Percentiles rank a stretch among this genome's conserved stretches.
Evolutionary conservation across 2,329 filamentous ascomycete genomes (phyloP).

Genomic region (Rhynchosporium secalis): DNA sequence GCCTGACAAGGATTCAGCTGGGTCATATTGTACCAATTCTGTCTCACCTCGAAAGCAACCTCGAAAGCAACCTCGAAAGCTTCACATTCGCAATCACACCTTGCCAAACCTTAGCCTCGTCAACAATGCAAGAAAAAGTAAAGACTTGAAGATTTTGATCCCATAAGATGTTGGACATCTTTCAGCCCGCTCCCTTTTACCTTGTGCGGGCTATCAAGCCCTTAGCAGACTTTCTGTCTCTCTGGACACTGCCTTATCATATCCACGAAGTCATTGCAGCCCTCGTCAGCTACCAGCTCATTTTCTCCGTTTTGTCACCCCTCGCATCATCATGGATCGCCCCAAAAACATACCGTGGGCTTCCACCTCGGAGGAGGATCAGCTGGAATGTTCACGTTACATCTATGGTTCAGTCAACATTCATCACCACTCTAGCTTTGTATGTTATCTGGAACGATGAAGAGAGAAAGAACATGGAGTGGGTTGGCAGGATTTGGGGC

Average conservation of each 20-base stretch:
- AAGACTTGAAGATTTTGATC: not conserved
- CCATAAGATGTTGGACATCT: not conserved
- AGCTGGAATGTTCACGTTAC: conserved; percentile 11
- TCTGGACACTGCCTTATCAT: not conserved
- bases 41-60: too few relatives aligned
- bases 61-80: too few relatives aligned
- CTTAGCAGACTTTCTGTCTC: not conserved
- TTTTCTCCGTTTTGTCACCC: not conserved
- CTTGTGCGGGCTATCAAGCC: not conserved
- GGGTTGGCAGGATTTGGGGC: conserved; percentile 56
- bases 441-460: conserved; percentile 8
- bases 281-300: not conserved
- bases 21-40: too few relatives aligned
- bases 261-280: not conserved
- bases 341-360: not conserved
- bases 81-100: too few relatives aligned
- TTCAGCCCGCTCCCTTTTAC: not conserved
- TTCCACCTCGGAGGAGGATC: not conserved
- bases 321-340: not conserved
- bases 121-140: too few relatives aligned
- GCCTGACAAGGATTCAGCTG: too few relatives aligned
- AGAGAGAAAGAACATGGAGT: conserved; percentile 8
- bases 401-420: conserved; percentile 7
- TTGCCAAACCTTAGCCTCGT: too few relatives aligned
- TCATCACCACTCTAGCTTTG: conserved; percentile 7